phyloP scores from a whole-genome alignment of 352 stramenopile genomes.

The Saprolegnia diclina region DNA sequence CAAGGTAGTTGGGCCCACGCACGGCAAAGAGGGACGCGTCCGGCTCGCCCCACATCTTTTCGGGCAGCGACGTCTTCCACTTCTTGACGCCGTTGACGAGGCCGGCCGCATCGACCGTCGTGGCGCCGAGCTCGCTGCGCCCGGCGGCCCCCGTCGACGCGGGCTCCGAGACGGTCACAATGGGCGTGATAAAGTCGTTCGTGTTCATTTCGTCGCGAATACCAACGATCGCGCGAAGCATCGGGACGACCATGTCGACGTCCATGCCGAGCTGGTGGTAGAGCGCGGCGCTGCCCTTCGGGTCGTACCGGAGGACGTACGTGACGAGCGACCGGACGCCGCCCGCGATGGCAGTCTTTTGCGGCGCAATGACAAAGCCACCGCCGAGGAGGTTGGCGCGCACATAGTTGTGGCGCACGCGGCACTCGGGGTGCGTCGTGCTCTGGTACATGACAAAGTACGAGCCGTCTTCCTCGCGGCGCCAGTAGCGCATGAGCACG shows the following conservation, averaged over 20 bases:
- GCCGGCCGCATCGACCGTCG: constrained; percentile 48
- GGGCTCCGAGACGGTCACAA: constrained; percentile 53
- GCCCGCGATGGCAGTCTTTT: constrained; percentile 62
- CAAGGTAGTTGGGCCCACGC: constrained; percentile 83
- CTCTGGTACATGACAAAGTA: constrained; percentile 90
- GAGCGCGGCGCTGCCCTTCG: constrained; percentile 69
- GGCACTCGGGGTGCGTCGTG: constrained; percentile 77
- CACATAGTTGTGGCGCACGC: constrained; percentile 82
- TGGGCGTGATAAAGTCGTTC: constrained; percentile 80
- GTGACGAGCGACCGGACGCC: constrained; percentile 75
- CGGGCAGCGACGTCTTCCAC: constrained; percentile 59
- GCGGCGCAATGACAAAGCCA: constrained; percentile 80
- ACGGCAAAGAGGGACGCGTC: constrained; percentile 77
- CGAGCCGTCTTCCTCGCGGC: constrained; percentile 80
- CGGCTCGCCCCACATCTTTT: constrained; percentile 82
- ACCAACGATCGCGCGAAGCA: constrained; percentile 76
- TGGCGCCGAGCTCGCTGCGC: constrained; percentile 5
- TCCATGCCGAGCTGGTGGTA: constrained; percentile 88
- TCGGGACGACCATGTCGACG: constrained; percentile 77
- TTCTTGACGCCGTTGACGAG: constrained; percentile 60
- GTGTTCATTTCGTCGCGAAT: constrained; percentile 82
- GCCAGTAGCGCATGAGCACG: constrained; percentile 85
- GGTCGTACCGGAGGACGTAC: constrained; percentile 78
- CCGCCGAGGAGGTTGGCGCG: constrained; percentile 67
- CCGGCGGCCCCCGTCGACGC: constrained; percentile 23